These are phyloP conservation scores for Tricholoma bakamatsutake DNA, from an alignment of 768 basidiomycete genomes.

Conservation along the genomic window DNA sequence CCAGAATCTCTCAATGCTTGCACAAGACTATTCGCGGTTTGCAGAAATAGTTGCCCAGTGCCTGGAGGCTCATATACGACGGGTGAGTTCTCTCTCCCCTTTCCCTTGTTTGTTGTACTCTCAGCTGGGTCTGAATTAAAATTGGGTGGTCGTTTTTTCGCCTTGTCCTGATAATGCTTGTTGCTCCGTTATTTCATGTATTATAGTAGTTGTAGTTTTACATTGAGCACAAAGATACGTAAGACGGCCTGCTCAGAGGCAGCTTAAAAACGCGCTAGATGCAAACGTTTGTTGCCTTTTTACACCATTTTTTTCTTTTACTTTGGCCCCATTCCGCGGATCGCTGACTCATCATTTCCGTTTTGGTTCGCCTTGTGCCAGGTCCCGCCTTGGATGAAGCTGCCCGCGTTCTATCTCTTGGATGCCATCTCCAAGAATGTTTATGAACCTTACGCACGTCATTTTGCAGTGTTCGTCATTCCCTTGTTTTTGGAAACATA, in stretches of 20 bases:
- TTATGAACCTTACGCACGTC: conserved; percentile 84
- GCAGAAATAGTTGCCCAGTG: conserved; percentile 77
- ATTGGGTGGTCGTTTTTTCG: conserved; percentile 10
- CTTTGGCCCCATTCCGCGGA: conserved; percentile 33
- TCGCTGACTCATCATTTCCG: conserved; percentile 65
- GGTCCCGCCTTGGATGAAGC: conserved; percentile 86
- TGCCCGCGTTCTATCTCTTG: conserved; percentile 91
- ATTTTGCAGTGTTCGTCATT: conserved; percentile 78
- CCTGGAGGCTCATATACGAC: conserved; percentile 76
- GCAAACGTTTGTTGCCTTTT: conserved; percentile 21
- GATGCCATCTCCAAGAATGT: conserved; percentile 98
- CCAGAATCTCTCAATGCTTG: conserved; percentile 86
- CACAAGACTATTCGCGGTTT: conserved; percentile 79
- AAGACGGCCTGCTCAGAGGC: conserved; percentile 23
- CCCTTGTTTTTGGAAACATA: conserved; percentile 86
- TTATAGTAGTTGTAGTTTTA: conserved; percentile 36
- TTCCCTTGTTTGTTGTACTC: conserved; percentile 1
- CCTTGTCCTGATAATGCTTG: conserved; percentile 15
- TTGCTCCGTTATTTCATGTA: conserved; percentile 34
- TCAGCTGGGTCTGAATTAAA: not conserved
- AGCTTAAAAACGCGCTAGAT: conserved; percentile 10
- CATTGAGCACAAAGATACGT: conserved; percentile 32
- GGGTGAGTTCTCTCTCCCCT: conserved; percentile 72
- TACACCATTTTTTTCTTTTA: conserved; percentile 13
- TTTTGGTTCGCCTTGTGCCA: conserved; percentile 35